These are phyloP conservation scores for Microcyclospora pomicola DNA, from an alignment of 2,329 filamentous ascomycete genomes.

Conservation along the genomic window DNA sequence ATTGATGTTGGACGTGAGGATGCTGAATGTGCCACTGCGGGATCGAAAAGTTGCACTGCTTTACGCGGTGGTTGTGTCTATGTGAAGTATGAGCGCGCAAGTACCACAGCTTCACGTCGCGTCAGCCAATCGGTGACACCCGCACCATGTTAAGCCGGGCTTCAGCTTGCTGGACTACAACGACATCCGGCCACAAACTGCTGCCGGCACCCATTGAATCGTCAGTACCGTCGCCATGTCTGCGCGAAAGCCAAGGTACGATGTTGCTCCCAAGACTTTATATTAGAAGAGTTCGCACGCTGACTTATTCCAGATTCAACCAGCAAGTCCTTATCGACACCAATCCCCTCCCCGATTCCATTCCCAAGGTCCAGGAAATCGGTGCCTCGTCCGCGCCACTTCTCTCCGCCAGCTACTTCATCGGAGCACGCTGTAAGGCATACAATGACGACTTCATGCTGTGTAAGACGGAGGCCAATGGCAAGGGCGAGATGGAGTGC, in stretches of 20 bases:
- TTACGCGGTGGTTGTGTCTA: background rate
- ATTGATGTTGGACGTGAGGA: too few species aligned
- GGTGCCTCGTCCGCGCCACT: slow-evolving; percentile 87
- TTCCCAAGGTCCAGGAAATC: slow-evolving; percentile 87
- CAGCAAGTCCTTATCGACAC: slow-evolving; percentile 88
- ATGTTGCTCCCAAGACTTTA: slow-evolving; percentile 5
- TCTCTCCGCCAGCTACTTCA: slow-evolving; percentile 87
- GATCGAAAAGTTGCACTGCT: too few species aligned
- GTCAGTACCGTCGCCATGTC: slow-evolving; percentile 38
- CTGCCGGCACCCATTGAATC: slow-evolving; percentile 3
- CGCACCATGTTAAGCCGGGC: slow-evolving; percentile 1
- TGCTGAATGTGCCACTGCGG: too few species aligned
- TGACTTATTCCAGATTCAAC: slow-evolving; percentile 57
- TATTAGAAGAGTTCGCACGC: too few species aligned
- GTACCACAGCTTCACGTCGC: too few species aligned
- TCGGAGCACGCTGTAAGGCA: slow-evolving; percentile 81
- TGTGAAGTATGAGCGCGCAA: too few species aligned
- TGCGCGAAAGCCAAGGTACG: slow-evolving; percentile 45
- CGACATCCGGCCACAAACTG: background rate
- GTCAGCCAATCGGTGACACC: slow-evolving; percentile 9
- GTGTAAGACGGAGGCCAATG: slow-evolving; percentile 91
- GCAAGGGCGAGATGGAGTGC: slow-evolving; percentile 84
- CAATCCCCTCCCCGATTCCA: slow-evolving; percentile 80
- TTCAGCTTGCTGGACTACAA: slow-evolving; percentile 2
- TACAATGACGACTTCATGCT: slow-evolving; percentile 99